phyloP scores from a whole-genome alignment of 257 asterid species.

The Solanum bulbocastanum region DNA sequence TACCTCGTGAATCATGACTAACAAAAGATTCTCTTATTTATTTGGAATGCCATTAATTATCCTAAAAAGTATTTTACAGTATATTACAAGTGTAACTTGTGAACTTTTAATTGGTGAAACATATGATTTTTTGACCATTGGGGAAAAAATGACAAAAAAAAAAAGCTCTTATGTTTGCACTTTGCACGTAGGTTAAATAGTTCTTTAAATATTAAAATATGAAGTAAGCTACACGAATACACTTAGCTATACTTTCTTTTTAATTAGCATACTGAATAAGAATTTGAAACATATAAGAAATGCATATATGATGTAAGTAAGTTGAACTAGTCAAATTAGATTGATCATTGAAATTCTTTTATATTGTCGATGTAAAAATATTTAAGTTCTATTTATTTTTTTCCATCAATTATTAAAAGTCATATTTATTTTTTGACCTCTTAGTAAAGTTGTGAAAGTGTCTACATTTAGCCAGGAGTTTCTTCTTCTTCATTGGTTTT shows the following conservation, averaged over 20 bases:
- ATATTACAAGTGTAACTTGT: neutral
- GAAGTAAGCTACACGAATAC: neutral
- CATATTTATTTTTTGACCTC: neutral
- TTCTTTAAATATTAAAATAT: neutral
- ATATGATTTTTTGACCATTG: neutral
- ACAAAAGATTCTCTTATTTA: neutral
- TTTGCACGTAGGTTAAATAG: neutral
- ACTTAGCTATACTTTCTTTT: neutral
- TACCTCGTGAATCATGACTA: neutral
- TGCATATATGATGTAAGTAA: neutral
- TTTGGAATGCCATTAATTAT: neutral
- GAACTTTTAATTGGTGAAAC: neutral
- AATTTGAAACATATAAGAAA: neutral
- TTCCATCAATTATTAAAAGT: neutral
- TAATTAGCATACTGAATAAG: neutral
- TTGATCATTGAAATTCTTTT: neutral
- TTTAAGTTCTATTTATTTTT: neutral
- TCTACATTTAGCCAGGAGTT: neutral
- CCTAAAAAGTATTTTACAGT: neutral
- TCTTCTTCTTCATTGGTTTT: neutral
- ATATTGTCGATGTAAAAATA: neutral
- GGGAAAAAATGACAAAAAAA: neutral
- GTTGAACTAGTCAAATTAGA: neutral
- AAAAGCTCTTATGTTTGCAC: neutral
- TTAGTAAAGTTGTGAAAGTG: neutral